Base-by-base conservation (phyloP, 371 early-diverging fungal species). In the Actinomucor elegans region DNA sequence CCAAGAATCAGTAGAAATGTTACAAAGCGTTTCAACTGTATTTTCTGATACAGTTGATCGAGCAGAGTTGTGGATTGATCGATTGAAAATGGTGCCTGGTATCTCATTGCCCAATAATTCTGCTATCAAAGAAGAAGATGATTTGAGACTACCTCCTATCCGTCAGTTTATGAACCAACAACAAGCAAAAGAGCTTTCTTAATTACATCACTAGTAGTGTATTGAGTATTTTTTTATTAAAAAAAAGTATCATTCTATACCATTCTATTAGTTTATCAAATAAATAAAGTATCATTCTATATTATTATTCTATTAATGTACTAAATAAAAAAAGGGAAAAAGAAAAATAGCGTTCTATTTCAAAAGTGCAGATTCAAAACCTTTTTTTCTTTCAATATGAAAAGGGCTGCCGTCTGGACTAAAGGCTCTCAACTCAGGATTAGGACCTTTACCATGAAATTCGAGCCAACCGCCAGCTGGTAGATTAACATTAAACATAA, bases 1-100 rank as follows among this genome's bases (percentile, higher is more conserved):
- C 4, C 80, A 82, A 27, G 96, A 96, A 71, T 90, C 91, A 1
- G 75, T 84, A 6, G 81, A 77, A 17, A 92, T 93, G 91, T 80
- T 96, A 20, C 71, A 84, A 32, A 82, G 84, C 9, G 85, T 96
- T 8, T 76, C 85, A 9, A 61, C 61, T 20, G 86, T 94, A 14
- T 93, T 94, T 66, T 75, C 79, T 17, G 85, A 89, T 38, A 87
- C 91, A 5, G 81, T 92, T 2, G 76, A 75, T 31, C 83, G 88
- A 45, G 95, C 93, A 5, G 92, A 94, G 65, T 61, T 81, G 48
- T 89, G 88, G 89, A 67, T 83, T 52, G 83, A 77, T 41, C 76
- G 77, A 36, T 62, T 84, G 15, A 75, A 79, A 40, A 60, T 50
- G 35, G 59, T 71, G 24, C 67, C 67, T 42, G 71, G 66, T 15